These are phyloP conservation scores for Termitomyces titanicus DNA, from an alignment of 768 basidiomycete species.

Conservation along the genomic window DNA sequence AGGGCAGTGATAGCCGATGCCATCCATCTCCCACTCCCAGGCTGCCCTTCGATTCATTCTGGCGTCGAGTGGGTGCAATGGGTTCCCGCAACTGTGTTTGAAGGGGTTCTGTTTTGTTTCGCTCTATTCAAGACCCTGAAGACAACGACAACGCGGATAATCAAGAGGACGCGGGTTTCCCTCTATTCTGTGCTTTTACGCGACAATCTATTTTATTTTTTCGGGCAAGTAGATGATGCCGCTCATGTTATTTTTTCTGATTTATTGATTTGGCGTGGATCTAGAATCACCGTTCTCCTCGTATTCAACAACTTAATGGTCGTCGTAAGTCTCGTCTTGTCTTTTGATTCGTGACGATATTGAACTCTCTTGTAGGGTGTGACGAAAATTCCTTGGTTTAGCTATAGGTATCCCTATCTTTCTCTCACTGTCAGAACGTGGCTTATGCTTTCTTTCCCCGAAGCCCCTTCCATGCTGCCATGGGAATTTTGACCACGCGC, in stretches of 20 bases:
- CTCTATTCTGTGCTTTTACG: slow-evolving; percentile 34
- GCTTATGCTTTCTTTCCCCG: neutral
- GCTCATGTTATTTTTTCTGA: neutral
- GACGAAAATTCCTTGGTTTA: slow-evolving; percentile 47
- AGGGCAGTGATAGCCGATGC: slow-evolving; percentile 32
- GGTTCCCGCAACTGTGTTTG: slow-evolving; percentile 24
- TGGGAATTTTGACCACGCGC: slow-evolving; percentile 42
- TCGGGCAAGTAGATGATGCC: slow-evolving; percentile 25
- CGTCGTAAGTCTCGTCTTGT: slow-evolving; percentile 20
- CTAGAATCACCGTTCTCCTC: slow-evolving; percentile 34
- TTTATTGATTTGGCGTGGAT: neutral
- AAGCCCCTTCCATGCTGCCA: slow-evolving; percentile 45
- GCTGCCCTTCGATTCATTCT: slow-evolving; percentile 11
- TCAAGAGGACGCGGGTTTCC: slow-evolving; percentile 21
- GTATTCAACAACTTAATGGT: slow-evolving; percentile 48
- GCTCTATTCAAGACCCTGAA: slow-evolving; percentile 32
- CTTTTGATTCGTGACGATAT: neutral
- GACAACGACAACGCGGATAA: slow-evolving; percentile 22
- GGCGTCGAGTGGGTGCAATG: slow-evolving; percentile 15
- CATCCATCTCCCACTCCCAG: slow-evolving; percentile 32
- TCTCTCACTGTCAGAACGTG: too few relatives aligned
- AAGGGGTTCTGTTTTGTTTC: slow-evolving; percentile 38
- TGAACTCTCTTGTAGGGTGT: slow-evolving; percentile 24
- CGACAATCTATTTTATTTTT: slow-evolving; percentile 43
- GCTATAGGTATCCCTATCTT: slow-evolving; percentile 28